Evolutionary conservation across 495 filamentous ascomycete species (phyloP).

Genomic region (Peziza echinospora): DNA sequence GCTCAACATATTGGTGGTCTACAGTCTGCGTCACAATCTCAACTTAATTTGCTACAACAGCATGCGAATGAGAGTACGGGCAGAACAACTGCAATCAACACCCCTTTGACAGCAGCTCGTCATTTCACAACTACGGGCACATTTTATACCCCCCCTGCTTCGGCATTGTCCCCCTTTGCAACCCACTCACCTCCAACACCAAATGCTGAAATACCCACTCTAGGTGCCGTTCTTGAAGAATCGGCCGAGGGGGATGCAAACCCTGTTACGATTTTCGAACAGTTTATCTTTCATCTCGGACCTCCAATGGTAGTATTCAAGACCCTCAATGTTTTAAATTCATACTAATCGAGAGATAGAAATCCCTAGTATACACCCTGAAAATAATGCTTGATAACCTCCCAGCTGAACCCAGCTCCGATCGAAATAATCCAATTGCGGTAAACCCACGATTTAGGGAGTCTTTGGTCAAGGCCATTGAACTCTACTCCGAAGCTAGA

Average conservation of each 20-base stretch:
- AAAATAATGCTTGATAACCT: constrained; percentile 73
- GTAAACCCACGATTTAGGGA: constrained; percentile 56
- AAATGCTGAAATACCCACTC: neutral
- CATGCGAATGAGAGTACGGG: neutral
- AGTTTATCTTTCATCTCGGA: constrained; percentile 69
- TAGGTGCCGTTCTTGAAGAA: neutral
- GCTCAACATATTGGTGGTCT: constrained; percentile 81
- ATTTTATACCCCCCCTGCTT: neutral
- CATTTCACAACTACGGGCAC: constrained; percentile 46
- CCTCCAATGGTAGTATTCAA: constrained; percentile 52
- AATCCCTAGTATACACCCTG: constrained; percentile 75
- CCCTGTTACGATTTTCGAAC: constrained; percentile 60
- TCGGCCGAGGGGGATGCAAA: constrained; percentile 14
- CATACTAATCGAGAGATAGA: constrained; percentile 25
- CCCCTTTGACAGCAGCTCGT: neutral
- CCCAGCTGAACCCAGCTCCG: constrained; percentile 41
- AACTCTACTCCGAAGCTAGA: constrained; percentile 52
- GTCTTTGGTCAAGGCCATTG: constrained; percentile 58
- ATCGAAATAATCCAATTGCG: constrained; percentile 42
- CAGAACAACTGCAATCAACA: constrained; percentile 21
- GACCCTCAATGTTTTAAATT: neutral
- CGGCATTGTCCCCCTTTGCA: neutral
- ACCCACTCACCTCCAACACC: neutral
- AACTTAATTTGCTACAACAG: constrained; percentile 50
- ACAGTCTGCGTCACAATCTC: constrained; percentile 68